Base-by-base conservation (phyloP, 768 basidiomycete genomes). In the Russula foetens region DNA sequence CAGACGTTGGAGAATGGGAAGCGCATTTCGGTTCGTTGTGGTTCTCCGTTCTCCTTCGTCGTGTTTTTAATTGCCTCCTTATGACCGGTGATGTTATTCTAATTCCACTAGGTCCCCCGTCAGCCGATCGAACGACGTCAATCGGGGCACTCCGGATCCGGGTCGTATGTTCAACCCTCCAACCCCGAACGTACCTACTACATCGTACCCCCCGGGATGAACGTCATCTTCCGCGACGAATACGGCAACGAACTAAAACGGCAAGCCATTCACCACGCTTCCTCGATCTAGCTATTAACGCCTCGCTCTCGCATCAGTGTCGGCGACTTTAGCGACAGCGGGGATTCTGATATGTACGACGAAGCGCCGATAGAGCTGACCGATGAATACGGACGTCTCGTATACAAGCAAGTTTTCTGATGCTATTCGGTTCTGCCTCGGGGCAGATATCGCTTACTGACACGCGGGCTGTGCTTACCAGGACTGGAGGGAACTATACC, bases 161-260 rank as follows among this genome's bases (percentile, higher is more conserved):
- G n/a, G 9, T 26, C 63, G n/a, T 24, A 54, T 21, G 38, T 24
- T 49, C 62, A 38, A 24, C 26, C 5, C 11, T 26, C 45, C 7
- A 56, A 53, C 17, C 17, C 31, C 7, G 39, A 64, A 28, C 65
- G 63, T 14, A 66, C 65, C 3, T 66, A 50, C 56, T 66, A 66
- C 56, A 56, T 66, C 48, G 51, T 66, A 21, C 65, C 65, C 1
- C 65, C 65, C 2, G 65, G 65, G n/a, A 66, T 66, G 65, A 64
- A 43, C 21, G 65, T 64, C 28, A 64, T 66, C 23, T 66, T 66
- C 46, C 54, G 52, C 26, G 65, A 66, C 39, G 65, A 66, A 41
- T 23, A 29, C 35, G 65, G 65, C 23, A 60, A 58, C 29, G 65
- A 66, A 33, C 45, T 66, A 24, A 56, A 47, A 43, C 59, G 65